Evolutionary conservation across 352 stramenopile genomes (phyloP), one percentile per base, ranked within the genome.

Genomic region (Globisporangium emineosum): DNA sequence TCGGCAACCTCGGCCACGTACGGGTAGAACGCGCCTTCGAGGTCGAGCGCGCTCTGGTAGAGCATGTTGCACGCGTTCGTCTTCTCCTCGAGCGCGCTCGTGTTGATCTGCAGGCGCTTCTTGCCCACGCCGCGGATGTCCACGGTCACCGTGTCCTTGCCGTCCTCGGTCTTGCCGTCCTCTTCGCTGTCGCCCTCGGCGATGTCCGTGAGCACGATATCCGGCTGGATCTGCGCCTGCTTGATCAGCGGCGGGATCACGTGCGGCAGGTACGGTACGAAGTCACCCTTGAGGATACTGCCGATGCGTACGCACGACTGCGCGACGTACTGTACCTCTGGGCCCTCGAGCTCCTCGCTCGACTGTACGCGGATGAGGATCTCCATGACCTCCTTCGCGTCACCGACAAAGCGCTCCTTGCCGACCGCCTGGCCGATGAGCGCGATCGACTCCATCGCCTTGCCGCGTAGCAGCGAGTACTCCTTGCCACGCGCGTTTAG

Each of bases 31-130:
- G 76, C 81, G 17, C 87, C 87, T 64, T 93, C 68, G 19, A 96
- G 69, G 64, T 96, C 87, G 54, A 94, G 69, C 13, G 87, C 87
- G 47, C 76, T 90, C 71, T 96, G 87, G 72, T 94, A 96, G 5
- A 96, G 72, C 87, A 96, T 96, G 73, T 96, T 93, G 67, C 86
- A 91, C 33, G 85, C 87, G 59, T 93, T 92, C 25, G 79, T 83
- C 81, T 96, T 96, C 57, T 94, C 87, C 60, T 94, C 81, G 25
- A 96, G 69, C 59, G 87, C 84, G 61, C 73, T 91, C 57, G 87
- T 96, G 74, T 96, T 93, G 60, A 96, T 93, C 70, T 93, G 79
- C 60, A 96, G 69, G 21, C 79, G 81, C 78, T 93, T 92, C 75
- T 90, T 91, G 68, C 84, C 87, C 23, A 86, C 76, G 55, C 81